Percentiles rank a stretch among this genome's conserved stretches.
Evolutionary conservation across 352 stramenopile species (phyloP).

Genomic region (Globisporangium heterothallicum): DNA sequence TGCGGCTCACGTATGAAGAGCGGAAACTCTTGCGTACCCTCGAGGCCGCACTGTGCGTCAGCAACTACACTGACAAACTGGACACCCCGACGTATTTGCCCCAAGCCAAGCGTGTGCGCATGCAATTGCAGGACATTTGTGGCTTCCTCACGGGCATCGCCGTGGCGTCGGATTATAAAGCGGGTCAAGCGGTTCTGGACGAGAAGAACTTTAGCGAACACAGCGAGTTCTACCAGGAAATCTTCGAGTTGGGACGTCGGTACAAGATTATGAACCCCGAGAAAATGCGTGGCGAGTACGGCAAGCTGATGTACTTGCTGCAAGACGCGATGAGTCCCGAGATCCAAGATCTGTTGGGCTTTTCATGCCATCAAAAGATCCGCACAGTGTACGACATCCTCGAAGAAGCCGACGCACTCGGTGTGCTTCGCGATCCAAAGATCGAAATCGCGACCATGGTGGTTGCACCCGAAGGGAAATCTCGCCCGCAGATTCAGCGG

Average conservation of each 20-base stretch:
- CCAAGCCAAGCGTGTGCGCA: conserved; percentile 75
- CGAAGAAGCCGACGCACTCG: conserved; percentile 56
- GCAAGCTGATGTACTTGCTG: conserved; percentile 94
- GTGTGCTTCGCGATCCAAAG: conserved; percentile 78
- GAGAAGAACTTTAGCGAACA: conserved; percentile 90
- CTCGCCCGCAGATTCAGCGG: conserved; percentile 83
- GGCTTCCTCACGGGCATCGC: conserved; percentile 90
- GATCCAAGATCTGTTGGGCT: conserved; percentile 82
- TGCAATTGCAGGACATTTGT: conserved; percentile 90
- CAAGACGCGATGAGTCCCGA: conserved; percentile 87
- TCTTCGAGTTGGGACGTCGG: conserved; percentile 92
- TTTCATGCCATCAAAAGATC: conserved; percentile 78
- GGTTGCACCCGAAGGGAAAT: conserved; percentile 89
- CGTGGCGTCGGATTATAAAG: conserved; percentile 84
- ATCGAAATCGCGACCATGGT: conserved; percentile 94
- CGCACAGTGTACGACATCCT: conserved; percentile 90
- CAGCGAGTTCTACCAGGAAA: conserved; percentile 84
- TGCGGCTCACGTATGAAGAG: conserved; percentile 93
- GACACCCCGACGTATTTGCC: conserved; percentile 69
- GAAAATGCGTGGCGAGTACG: conserved; percentile 96
- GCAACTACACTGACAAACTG: conserved; percentile 92
- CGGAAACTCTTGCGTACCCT: conserved; percentile 92
- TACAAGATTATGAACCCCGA: conserved; percentile 99
- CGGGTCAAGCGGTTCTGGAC: conserved; percentile 80
- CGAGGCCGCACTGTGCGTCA: conserved; percentile 91